Conservation (phyloP, 768 basidiomycete genomes). For the Pisolithus albus region DNA sequence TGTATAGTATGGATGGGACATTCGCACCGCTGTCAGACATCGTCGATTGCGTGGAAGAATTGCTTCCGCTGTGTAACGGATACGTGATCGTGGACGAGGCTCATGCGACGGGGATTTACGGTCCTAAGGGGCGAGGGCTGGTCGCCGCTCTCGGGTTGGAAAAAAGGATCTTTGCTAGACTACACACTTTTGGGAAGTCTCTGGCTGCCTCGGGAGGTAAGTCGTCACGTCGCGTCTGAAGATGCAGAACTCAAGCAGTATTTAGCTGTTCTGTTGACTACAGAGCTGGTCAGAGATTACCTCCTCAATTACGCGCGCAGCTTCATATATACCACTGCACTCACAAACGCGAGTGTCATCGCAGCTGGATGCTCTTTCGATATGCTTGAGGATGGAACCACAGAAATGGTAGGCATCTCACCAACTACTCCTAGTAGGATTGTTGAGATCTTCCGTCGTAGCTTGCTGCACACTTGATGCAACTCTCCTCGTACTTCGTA, state of each 20-base stretch:
- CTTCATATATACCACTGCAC: constrained; percentile 86
- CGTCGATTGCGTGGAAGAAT: constrained; percentile 51
- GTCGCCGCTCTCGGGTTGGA: constrained; percentile 67
- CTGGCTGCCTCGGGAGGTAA: constrained; percentile 79
- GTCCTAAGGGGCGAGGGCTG: constrained; percentile 67
- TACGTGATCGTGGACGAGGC: constrained; percentile 89
- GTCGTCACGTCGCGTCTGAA: constrained; percentile 20
- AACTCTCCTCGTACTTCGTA: constrained; percentile 27
- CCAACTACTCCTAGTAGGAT: constrained; percentile 1
- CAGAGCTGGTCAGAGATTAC: constrained; percentile 68
- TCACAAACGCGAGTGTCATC: constrained; percentile 69
- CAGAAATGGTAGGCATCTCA: constrained; percentile 37
- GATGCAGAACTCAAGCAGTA: neutral
- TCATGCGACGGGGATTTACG: constrained; percentile 89
- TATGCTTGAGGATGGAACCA: constrained; percentile 60
- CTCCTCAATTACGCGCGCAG: constrained; percentile 89
- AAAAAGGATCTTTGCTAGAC: constrained; percentile 60
- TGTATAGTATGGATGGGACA: constrained; percentile 97
- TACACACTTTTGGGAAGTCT: constrained; percentile 94
- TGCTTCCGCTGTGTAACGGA: constrained; percentile 56
- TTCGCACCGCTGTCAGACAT: constrained; percentile 69
- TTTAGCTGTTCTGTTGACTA: constrained; percentile 72
- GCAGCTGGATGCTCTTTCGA: constrained; percentile 77
- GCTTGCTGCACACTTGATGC: constrained; percentile 20
- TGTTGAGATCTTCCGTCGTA: constrained; percentile 20